Evolutionary conservation across 257 asterid genomes (phyloP).

Genomic region (Ophiorrhiza pumila): DNA sequence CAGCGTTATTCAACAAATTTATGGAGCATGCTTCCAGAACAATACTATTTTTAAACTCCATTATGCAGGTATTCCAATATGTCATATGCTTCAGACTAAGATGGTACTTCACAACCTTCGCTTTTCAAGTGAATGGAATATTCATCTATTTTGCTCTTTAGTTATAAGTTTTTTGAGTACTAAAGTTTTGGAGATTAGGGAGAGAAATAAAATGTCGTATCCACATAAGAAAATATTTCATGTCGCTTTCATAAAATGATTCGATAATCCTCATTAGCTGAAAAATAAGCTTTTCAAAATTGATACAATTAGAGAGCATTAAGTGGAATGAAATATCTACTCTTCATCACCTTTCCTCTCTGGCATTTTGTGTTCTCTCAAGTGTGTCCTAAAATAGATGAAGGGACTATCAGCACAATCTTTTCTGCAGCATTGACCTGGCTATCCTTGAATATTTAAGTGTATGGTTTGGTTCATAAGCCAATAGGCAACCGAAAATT

Average conservation of each 20-base stretch:
- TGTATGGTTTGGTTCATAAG: too few relatives aligned
- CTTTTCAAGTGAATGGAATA: not conserved
- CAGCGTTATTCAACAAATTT: slow-evolving; percentile 54
- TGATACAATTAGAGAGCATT: not conserved
- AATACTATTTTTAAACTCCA: slow-evolving; percentile 69
- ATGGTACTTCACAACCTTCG: not conserved
- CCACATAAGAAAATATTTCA: not conserved
- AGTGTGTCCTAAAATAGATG: not conserved
- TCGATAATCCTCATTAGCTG: not conserved
- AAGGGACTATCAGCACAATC: too few relatives aligned
- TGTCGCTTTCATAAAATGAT: not conserved
- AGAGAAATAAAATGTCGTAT: not conserved
- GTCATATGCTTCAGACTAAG: slow-evolving; percentile 6
- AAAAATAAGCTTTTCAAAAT: not conserved
- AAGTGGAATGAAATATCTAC: not conserved
- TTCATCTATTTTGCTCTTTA: not conserved
- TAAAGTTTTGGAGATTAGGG: not conserved
- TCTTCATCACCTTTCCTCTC: not conserved
- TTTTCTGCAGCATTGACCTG: too few relatives aligned
- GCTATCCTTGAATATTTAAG: too few relatives aligned
- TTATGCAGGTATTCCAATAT: slow-evolving; percentile 55
- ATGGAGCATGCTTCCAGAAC: slow-evolving; percentile 67
- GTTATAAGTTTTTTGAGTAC: not conserved
- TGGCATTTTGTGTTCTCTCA: not conserved
- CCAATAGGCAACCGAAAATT: not conserved